Base-by-base conservation (phyloP, 768 basidiomycete species). In the Pluteus cervinus region DNA sequence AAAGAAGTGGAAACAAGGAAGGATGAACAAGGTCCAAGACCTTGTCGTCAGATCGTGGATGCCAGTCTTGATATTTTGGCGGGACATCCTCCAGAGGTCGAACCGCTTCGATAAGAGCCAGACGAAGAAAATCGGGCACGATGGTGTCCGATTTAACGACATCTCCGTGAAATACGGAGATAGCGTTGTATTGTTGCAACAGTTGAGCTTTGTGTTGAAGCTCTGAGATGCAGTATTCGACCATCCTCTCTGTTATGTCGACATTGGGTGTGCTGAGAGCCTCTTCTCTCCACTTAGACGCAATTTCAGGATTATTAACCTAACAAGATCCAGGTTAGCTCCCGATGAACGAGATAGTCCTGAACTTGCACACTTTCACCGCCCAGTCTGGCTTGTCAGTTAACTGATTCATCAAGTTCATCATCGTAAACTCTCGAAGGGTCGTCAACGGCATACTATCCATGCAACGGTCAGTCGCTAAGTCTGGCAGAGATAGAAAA, bases 11-110 rank as follows among this genome's bases (percentile, higher is more conserved):
- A 43, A 57, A 72, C 1, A 70, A 54, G 1, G 69, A 64, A 25
- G 70, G 70, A 36, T 73, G 66, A 1, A 71, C 62, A 17, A 72
- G 55, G 40, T 72, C 67, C 28, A 68, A 61, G 0, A 73, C 70
- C 33, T 62, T 62, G 4, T 55, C 49, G 42, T 70, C 54, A 1
- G 68, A 66, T 2, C 58, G 54, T 4, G 70, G 70, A 43, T 71
- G 69, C 70, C 70, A 73, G 46, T 73, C 70, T 26, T 58, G 62
- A 36, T 53, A 18, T 0, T 51, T 50, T 4, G 57, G 60, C 0
- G 63, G 58, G 4, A 66, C 53, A 31, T 56, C 43, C 41, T 73
- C 65, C 23, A 71, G 62, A 4, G 37, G 17, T 4, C 29, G 36
- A n/a, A 57, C 48, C 10, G 48, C 59, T 5, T 44, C 24, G 9